phyloP scores from a whole-genome alignment of 345 rosid genomes.

The Populus deltoides region DNA sequence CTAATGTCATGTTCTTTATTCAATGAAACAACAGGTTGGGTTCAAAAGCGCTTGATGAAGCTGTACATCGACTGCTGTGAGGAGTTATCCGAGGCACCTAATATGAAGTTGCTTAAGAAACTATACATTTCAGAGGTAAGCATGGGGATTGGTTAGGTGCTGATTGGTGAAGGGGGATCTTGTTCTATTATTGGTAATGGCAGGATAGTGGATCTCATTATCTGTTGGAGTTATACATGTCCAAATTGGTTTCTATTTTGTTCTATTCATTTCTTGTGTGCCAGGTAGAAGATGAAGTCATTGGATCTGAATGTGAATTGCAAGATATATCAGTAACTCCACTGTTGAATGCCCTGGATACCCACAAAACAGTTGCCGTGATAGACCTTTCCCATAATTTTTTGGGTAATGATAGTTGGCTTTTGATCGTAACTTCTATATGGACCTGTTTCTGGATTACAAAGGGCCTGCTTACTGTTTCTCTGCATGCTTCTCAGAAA shows the following conservation, averaged over 20 bases:
- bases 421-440: slow-evolving; percentile 1
- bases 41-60: slow-evolving; percentile 89
- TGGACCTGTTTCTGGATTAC: neutral
- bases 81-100: slow-evolving; percentile 63
- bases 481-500: neutral
- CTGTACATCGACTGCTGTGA: slow-evolving; percentile 75
- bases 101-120: slow-evolving; percentile 73
- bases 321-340: slow-evolving; percentile 90
- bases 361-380: slow-evolving; percentile 63
- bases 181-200: slow-evolving; percentile 3
- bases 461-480: neutral
- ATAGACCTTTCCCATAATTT: slow-evolving; percentile 86
- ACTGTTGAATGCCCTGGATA: slow-evolving; percentile 63
- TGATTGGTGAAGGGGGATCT: slow-evolving; percentile 7
- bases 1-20: neutral
- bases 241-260: neutral
- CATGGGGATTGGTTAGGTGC: neutral
- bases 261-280: slow-evolving; percentile 9
- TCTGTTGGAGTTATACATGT: neutral
- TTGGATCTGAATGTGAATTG: slow-evolving; percentile 73
- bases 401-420: slow-evolving; percentile 52
- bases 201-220: slow-evolving; percentile 5
- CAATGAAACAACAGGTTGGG: slow-evolving; percentile 57
- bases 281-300: slow-evolving; percentile 91
- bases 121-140: slow-evolving; percentile 81